A percentile compares a stretch with the other conserved stretches of the same genome.
phyloP scores from a whole-genome alignment of 192 early-diverging fungal species.

The Backusella mclennaniae region DNA sequence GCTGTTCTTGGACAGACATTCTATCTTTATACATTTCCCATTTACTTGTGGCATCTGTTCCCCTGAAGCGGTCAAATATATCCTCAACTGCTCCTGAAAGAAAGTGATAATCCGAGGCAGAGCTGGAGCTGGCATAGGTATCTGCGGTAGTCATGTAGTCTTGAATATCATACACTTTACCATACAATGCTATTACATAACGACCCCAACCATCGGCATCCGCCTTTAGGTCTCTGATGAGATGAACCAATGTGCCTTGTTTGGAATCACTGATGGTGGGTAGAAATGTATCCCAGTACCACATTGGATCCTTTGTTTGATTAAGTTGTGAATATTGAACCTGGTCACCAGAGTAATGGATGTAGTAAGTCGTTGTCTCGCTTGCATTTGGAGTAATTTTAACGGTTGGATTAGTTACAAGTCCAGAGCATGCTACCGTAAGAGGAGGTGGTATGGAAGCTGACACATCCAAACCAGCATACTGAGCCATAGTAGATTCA shows the following conservation, averaged over 20 bases:
- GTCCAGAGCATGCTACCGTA: conserved; percentile 53
- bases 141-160: conserved; percentile 54
- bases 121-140: conserved; percentile 39
- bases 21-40: conserved; percentile 33
- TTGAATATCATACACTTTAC: conserved; percentile 68
- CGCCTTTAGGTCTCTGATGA: conserved; percentile 51
- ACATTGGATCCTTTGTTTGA: conserved; percentile 18
- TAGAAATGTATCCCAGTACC: conserved; percentile 38
- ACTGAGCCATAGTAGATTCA: conserved; percentile 38
- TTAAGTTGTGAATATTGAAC: neutral
- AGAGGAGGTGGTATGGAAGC: conserved; percentile 55
- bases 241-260: conserved; percentile 68
- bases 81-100: conserved; percentile 33
- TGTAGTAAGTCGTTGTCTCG: neutral
- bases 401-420: conserved; percentile 30
- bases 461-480: conserved; percentile 65
- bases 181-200: conserved; percentile 52
- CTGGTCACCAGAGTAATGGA: conserved; percentile 30
- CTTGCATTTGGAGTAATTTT: conserved; percentile 26
- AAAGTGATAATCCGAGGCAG: conserved; percentile 43
- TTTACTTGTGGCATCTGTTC: conserved; percentile 48
- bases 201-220: conserved; percentile 44
- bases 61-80: conserved; percentile 43
- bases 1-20: conserved; percentile 22
- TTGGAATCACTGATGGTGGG: conserved; percentile 50